Evolutionary conservation across 164 flowering plant species (phyloP), one percentile per base, ranked within the genome.

Genomic region (Annona squamosa): DNA sequence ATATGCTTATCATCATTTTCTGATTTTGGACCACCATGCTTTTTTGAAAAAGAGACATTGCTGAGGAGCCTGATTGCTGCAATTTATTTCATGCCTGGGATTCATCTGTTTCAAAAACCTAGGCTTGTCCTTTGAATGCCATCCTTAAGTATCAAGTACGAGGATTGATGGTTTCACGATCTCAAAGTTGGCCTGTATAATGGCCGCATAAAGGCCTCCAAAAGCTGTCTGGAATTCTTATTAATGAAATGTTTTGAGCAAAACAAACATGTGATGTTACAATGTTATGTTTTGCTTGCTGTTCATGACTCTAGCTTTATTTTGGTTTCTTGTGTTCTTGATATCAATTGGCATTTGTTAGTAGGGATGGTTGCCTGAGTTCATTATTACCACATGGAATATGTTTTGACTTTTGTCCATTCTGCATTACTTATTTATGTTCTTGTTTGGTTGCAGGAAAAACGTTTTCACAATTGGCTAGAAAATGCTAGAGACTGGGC

Each of bases 401-500:
- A 18, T 26, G 5, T n/a, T 63, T 18, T 59, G 13, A 18, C n/a
- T 59, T 64, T 19, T 63, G 66, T 5, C 41, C 26, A 26, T 63
- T 63, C 37, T 63, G 42, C 66, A 13, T 67, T 48, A 16, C 64
- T 70, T 41, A 13, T 10, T 37, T 4, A 4, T 66, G 42, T 67
- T 44, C 9, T 16, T 52, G 59, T 52, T 52, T 52, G 59, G 10
- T 76, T 71, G 12, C 83, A 93, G 97, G 97, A 93, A 73, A 96
- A 96, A 70, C 90, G 99, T 16, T 96, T 96, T 56, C 98, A 96
- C 86, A 96, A 96, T 82, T 96, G 99, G 99, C 86, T 96, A 67
- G 97, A 91, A 84, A 96, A 92, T 91, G 99, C 99, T 45, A 85
- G 97, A 81, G 99, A 96, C 77, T 96, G 99, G 99, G 97, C 97